phyloP scores from a whole-genome alignment of 2,329 filamentous ascomycete species.

The Trichoderma guizhouense region DNA sequence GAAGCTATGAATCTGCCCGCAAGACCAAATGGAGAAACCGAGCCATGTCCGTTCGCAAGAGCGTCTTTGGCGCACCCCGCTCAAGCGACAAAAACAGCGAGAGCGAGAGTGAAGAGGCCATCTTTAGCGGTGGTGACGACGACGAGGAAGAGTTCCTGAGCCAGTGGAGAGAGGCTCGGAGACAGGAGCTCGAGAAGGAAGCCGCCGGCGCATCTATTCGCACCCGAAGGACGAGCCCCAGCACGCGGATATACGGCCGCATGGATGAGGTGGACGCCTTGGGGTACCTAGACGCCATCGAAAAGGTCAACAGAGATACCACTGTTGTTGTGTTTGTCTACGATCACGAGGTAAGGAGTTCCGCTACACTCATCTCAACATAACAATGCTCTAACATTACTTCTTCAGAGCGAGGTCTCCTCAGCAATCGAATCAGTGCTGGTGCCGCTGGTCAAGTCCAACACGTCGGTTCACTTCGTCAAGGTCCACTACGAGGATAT shows the following conservation, averaged over 20 bases:
- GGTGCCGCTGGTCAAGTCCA: constrained; percentile 65
- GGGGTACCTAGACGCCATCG: constrained; percentile 93
- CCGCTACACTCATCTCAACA: not conserved
- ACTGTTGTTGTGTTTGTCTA: constrained; percentile 92
- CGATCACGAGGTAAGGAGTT: constrained; percentile 70
- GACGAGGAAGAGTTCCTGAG: constrained; percentile 75
- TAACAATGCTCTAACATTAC: constrained; percentile 24
- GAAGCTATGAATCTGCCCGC: constrained; percentile 68
- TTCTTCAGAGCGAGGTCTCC: constrained; percentile 70
- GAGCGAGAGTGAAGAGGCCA: constrained; percentile 47
- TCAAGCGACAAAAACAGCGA: constrained; percentile 33
- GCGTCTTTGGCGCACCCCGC: constrained; percentile 49
- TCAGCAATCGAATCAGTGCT: constrained; percentile 76
- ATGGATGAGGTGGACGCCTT: constrained; percentile 82
- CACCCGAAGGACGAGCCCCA: constrained; percentile 71
- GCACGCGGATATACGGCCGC: constrained; percentile 71
- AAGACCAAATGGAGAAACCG: constrained; percentile 53
- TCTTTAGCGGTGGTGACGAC: constrained; percentile 45
- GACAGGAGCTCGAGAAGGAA: constrained; percentile 71
- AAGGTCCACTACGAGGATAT: constrained; percentile 90
- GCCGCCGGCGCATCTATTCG: constrained; percentile 51
- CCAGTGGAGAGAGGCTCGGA: constrained; percentile 77
- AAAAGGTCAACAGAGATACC: constrained; percentile 78
- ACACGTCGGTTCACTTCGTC: constrained; percentile 77
- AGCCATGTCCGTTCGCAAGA: constrained; percentile 51